Evolutionary conservation across 805 yeast genomes (phyloP).

Genomic region (Saccharomycopsis capsularis): DNA sequence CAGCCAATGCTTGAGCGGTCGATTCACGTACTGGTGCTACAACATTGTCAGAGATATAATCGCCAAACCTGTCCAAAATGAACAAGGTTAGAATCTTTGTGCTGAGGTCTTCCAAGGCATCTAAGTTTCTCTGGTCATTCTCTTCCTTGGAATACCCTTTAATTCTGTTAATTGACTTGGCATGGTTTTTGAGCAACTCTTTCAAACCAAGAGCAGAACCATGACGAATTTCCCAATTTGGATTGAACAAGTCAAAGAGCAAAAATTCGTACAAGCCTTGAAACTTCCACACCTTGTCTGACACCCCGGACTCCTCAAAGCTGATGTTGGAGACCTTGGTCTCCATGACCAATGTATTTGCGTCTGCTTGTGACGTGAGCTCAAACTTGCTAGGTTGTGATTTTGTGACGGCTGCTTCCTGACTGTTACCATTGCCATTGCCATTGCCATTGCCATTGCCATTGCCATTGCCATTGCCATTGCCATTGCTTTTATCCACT

Average conservation of each 20-base stretch:
- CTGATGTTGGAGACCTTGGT: slow-evolving; percentile 47
- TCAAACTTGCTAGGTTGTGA: slow-evolving; percentile 34
- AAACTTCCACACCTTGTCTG: slow-evolving; percentile 84
- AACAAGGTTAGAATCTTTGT: slow-evolving; percentile 79
- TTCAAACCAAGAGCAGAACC: slow-evolving; percentile 91
- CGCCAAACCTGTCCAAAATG: slow-evolving; percentile 93
- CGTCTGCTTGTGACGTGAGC: slow-evolving; percentile 73
- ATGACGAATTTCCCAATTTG: slow-evolving; percentile 90
- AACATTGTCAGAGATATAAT: slow-evolving; percentile 93
- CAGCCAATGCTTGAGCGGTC: slow-evolving; percentile 91
- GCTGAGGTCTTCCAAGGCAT: slow-evolving; percentile 79
- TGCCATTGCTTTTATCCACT: slow-evolving; percentile 29
- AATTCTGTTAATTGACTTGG: slow-evolving; percentile 77
- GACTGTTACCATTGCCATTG: too few species aligned
- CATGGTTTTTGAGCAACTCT: slow-evolving; percentile 78
- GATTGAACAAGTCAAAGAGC: slow-evolving; percentile 71
- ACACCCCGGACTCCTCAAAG: slow-evolving; percentile 60
- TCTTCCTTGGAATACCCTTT: slow-evolving; percentile 52
- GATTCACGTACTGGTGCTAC: slow-evolving; percentile 98
- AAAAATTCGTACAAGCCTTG: slow-evolving; percentile 86
- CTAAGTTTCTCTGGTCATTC: slow-evolving; percentile 57
- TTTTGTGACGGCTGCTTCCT: slow-evolving; percentile 5
- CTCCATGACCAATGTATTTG: slow-evolving; percentile 79
- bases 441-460: too few species aligned
- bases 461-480: too few species aligned